Evolutionary conservation across 1,139 yeast species (phyloP), one percentile per base, ranked within the genome.

Genomic region (Diutina mesorugosa): DNA sequence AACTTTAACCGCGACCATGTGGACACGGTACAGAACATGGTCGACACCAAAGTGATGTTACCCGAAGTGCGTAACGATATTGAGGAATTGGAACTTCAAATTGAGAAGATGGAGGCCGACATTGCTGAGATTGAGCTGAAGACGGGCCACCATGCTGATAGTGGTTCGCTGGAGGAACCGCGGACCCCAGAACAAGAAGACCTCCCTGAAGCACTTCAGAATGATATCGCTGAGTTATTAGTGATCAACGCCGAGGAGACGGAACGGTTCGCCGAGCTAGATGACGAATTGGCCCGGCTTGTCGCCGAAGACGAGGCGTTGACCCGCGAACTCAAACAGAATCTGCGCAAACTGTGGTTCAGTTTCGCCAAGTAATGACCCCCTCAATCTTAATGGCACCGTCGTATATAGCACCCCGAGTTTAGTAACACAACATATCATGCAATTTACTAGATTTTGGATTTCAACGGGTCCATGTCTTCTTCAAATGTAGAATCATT

Each of bases 1-100:
- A 71, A 76, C 9, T 73, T 93, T 59, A 90, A 89, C 64, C 78
- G 83, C 59, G 97, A 91, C 65, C 97, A 93, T 67, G 67, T 75
- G 21, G 72, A 66, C 35, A 65, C 73, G 10, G 76, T 76, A n/a
- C 79, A 75, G 61, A 64, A 64, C 46, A 69, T 76, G 69, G 76
- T 76, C 16, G 74, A 73, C 59, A 66, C 71, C 55, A 76, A 76
- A 60, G 70, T 76, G 16, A 66, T 65, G 47, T 63, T 75, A 30
- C 80, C 80, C 0, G 80, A 76, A 58, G 79, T 93, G 48, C 84
- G 91, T 8, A 87, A 87, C 66, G 96, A 80, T 58, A 79, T 87
- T 56, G 90, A 85, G 10, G 84, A 86, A 29, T 70, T 90, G 38
- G 74, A 76, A 56, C 86, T 83, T 56, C 86, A 82, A 58, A 90